These are phyloP conservation scores for Cytospora chrysosperma DNA, from an alignment of 2,329 filamentous ascomycete species.

Conservation along the genomic window DNA sequence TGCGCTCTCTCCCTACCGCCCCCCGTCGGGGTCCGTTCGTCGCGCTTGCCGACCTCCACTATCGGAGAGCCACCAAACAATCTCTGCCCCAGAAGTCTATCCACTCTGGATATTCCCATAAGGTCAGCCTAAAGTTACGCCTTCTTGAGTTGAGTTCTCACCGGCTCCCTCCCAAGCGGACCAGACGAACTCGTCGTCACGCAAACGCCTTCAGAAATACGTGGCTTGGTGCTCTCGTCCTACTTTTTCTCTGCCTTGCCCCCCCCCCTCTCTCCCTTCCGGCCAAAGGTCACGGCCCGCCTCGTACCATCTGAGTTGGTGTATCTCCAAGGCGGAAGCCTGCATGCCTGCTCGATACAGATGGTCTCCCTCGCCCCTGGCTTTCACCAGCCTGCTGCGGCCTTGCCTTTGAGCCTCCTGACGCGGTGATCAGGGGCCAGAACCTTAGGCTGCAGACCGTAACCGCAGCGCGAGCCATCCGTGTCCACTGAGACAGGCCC, in stretches of 20 bases:
- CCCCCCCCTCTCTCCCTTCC: too few relatives aligned
- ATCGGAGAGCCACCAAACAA: background rate
- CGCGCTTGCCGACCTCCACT: background rate
- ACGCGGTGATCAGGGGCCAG: constrained; percentile 14
- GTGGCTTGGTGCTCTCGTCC: constrained; percentile 4
- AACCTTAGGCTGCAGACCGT: constrained; percentile 5
- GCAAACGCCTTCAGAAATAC: constrained; percentile 5
- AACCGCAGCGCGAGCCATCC: background rate
- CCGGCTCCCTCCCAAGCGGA: background rate
- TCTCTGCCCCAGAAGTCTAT: constrained; percentile 2
- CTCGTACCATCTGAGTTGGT: constrained; percentile 13
- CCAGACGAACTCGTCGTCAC: constrained; percentile 5
- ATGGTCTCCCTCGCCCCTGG: constrained; percentile 10
- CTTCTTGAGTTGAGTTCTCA: background rate
- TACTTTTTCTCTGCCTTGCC: constrained; percentile 6
- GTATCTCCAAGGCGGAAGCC: constrained; percentile 10
- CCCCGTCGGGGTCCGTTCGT: background rate
- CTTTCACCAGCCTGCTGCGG: constrained; percentile 20
- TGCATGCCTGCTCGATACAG: constrained; percentile 23
- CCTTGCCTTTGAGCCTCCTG: constrained; percentile 12
- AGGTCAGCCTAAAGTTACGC: background rate
- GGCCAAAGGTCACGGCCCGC: constrained; percentile 13
- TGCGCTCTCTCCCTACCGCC: background rate
- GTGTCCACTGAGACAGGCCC: constrained; percentile 16
- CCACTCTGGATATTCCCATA: background rate